phyloP scores from a whole-genome alignment of 306 rosid species.

The Rosa rugosa region DNA sequence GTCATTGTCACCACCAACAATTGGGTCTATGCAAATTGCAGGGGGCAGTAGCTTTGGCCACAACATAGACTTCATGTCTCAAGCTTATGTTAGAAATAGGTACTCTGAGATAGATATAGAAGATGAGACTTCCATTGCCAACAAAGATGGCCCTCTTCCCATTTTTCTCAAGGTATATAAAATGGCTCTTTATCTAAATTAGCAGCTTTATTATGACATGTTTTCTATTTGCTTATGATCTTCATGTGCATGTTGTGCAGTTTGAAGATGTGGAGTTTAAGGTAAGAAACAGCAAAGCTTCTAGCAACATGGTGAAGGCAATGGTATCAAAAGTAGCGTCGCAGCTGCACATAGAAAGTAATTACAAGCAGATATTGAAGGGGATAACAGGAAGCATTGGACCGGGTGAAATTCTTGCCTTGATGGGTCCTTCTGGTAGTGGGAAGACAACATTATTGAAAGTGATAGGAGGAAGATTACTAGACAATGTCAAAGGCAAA shows the following conservation, averaged over 20 bases:
- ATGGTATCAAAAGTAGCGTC: slow-evolving; percentile 54
- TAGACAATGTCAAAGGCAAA: slow-evolving; percentile 69
- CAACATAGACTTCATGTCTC: slow-evolving; percentile 63
- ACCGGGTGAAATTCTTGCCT: slow-evolving; percentile 92
- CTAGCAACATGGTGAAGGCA: slow-evolving; percentile 50
- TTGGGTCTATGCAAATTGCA: slow-evolving; percentile 56
- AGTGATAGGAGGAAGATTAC: slow-evolving; percentile 79
- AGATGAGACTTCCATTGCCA: slow-evolving; percentile 37
- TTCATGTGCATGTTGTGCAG: slow-evolving; percentile 40
- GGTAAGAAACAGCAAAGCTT: slow-evolving; percentile 52
- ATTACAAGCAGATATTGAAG: slow-evolving; percentile 65
- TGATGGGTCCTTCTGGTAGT: slow-evolving; percentile 98
- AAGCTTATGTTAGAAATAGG: slow-evolving; percentile 48
- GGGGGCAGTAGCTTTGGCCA: slow-evolving; percentile 61
- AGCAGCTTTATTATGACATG: not conserved
- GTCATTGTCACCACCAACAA: slow-evolving; percentile 51
- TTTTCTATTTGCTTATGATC: not conserved
- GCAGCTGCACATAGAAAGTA: slow-evolving; percentile 47
- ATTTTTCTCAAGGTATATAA: slow-evolving; percentile 60
- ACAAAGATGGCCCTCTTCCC: slow-evolving; percentile 66
- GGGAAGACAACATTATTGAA: slow-evolving; percentile 91
- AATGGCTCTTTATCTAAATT: not conserved
- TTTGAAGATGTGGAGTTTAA: slow-evolving; percentile 87
- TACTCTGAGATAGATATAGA: slow-evolving; percentile 66
- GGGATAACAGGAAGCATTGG: slow-evolving; percentile 94